phyloP scores from a whole-genome alignment of 2,329 filamentous ascomycete species.

The Cladorrhinum sp. region DNA sequence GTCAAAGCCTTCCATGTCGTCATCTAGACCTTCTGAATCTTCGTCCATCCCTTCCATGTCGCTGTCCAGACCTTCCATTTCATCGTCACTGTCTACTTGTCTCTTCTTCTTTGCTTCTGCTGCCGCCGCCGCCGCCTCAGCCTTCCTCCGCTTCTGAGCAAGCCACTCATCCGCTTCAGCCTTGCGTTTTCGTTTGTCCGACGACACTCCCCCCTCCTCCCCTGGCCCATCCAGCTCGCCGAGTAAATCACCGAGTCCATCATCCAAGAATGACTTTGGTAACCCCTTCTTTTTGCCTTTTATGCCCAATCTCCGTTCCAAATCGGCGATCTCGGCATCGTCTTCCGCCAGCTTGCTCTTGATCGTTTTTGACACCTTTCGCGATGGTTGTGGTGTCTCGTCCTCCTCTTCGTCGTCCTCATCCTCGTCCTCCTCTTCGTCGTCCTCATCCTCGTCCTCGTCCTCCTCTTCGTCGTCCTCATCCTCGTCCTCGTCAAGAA shows the following conservation, averaged over 20 bases:
- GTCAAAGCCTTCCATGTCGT: constrained; percentile 30
- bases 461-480: constrained; percentile 22
- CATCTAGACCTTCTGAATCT: constrained; percentile 31
- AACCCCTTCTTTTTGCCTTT: constrained; percentile 67
- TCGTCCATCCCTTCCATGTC: constrained; percentile 31
- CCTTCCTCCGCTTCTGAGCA: constrained; percentile 54
- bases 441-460: constrained; percentile 22
- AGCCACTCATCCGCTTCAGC: constrained; percentile 59
- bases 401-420: constrained; percentile 18
- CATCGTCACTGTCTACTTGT: constrained; percentile 23
- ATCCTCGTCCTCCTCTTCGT: constrained; percentile 26
- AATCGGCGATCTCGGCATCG: constrained; percentile 79
- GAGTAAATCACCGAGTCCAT: constrained; percentile 77
- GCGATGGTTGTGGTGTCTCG: constrained; percentile 28
- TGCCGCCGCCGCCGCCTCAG: constrained; percentile 23
- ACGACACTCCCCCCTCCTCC: constrained; percentile 36
- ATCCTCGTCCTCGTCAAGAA: constrained; percentile 12
- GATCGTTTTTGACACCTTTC: constrained; percentile 36
- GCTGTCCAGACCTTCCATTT: constrained; percentile 32
- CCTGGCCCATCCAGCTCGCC: constrained; percentile 61
- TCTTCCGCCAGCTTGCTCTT: constrained; percentile 70
- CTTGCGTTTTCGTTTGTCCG: constrained; percentile 61
- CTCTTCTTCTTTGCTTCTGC: not conserved
- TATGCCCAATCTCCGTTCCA: constrained; percentile 86
- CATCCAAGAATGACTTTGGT: constrained; percentile 71